Evolutionary conservation across 2,329 filamentous ascomycete species (phyloP), one percentile per base, ranked within the genome.

Genomic region (Eutypella sp.): DNA sequence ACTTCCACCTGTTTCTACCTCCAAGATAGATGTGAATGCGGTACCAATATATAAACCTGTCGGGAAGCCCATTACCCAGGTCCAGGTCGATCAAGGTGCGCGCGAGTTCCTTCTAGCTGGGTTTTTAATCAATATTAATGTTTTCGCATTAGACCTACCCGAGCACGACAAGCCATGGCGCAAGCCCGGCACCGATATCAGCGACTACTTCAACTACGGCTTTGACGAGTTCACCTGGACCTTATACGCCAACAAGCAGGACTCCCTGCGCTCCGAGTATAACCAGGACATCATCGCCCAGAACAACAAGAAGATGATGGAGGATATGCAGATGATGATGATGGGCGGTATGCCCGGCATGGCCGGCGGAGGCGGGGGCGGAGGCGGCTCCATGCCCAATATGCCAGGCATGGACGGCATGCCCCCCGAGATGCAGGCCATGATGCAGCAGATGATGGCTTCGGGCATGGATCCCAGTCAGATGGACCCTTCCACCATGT

Each of bases 221-320:
- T 97, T 97, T 62, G 92, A 97, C 69, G 92, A 97, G 67, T 97
- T 96, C 67, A 96, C 91, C 1, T 99, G 93, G 93, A 87, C 91
- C 5, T 80, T 91, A 44, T 99, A 99, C 65, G 90, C 91, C 25
- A 75, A 89, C 48, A 95, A 95, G 61, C 93, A 97, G 65, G 84
- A 93, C 54, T 75, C 74, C 20, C 76, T 96, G 59, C 81, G 87
- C 16, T 81, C 81, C 54, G 88, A 92, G 56, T 89, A 89, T 55
- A 81, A 80, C 47, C 81, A 85, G 40, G 81, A 84, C 37, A 73
- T 74, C 37, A 76, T 84, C 43, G 76, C 79, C 18, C 71, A 73
- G 44, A 82, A 77, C 53, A 81, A 81, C 56, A 91, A 95, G 69
- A 96, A 92, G 72, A 87, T 85, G 78, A 79, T 84, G 67, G 81